Base-by-base conservation (phyloP, 768 basidiomycete species). In the Mycena belliarum region DNA sequence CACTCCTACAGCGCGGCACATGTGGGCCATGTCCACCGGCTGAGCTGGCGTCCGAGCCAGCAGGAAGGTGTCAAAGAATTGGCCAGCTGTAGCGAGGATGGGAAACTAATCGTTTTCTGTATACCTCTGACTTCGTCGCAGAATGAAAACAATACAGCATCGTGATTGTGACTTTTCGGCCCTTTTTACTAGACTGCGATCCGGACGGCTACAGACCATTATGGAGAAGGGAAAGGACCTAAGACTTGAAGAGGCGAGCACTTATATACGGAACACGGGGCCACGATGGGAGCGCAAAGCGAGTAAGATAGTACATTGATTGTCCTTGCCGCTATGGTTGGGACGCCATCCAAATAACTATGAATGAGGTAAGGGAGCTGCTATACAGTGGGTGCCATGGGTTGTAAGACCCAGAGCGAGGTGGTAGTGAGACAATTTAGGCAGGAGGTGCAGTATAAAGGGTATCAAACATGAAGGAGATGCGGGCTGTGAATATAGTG, bases 31-130 rank as follows among this genome's bases (percentile, higher is more conserved):
- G 82, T 98, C 48, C 85, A 95, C 65, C 82, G 82, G 55, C 75
- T 97, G 53, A 79, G 85, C n/a, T 98, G 93, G 92, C 81, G 88
- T 35, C 85, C 87, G 28, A 70, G 70, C 15, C 65, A 60, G 8
- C 63, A 69, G 28, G 66, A 52, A 14, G 65, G 62, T n/a, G 58
- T 65, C 42, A 75, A 72, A 55, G 79, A 84, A 57, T 80, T 98
- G 50, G 95, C 93, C 32, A 93, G 87, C 57, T 93, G 93, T 67
- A 91, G 92, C 72, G 93, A 96, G 76, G 95, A 98, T 80, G 87
- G 91, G 77, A 89, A 89, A 78, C 77, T 95, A 73, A 78, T 77
- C 68, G 76, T 92, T 75, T 38, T 38, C 10, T 38, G 37, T 38
- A 38, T 38, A 38, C 18, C 37, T 6, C 7, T 6, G 29, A n/a